A percentile compares a stretch with the other conserved stretches of the same genome.
These are phyloP conservation scores for Fistulina hepatica DNA, from an alignment of 1,284 basidiomycete species.

Conservation along the genomic window DNA sequence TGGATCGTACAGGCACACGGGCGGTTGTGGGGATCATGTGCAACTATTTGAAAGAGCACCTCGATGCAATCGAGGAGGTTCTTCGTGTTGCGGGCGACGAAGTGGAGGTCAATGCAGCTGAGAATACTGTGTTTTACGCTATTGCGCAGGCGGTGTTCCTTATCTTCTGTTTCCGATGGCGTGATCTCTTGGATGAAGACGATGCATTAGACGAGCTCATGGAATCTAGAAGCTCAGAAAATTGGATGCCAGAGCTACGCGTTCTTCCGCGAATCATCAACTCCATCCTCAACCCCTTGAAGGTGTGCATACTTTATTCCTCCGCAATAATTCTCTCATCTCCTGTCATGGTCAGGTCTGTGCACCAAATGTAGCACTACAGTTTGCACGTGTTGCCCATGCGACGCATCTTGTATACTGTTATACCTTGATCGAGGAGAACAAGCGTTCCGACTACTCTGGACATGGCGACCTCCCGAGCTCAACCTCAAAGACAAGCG, in stretches of 20 bases:
- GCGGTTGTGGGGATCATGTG: conserved; percentile 78
- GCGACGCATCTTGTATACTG: conserved; percentile 91
- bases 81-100: conserved; percentile 25
- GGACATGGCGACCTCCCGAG: too few relatives aligned
- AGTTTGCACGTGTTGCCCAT: conserved; percentile 92
- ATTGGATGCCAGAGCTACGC: conserved; percentile 81
- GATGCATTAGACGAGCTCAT: conserved; percentile 37
- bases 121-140: conserved; percentile 83
- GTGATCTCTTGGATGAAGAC: conserved; percentile 61
- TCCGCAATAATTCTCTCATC: not conserved
- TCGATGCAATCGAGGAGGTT: conserved; percentile 60
- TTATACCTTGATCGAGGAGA: conserved; percentile 86
- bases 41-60: conserved; percentile 67
- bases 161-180: conserved; percentile 98
- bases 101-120: conserved; percentile 30
- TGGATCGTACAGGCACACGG: conserved; percentile 68
- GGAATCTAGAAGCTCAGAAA: conserved; percentile 29
- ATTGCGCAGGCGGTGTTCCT: conserved; percentile 90
- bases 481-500: conserved; percentile 7
- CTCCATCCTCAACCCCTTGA: conserved; percentile 83
- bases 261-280: conserved; percentile 76
- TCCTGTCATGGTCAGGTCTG: conserved; percentile 52
- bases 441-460: conserved; percentile 36
- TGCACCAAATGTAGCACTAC: conserved; percentile 81
- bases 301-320: conserved; percentile 34